Conservation (phyloP, 148 eudicot species). For the Vaccinium darrowii region DNA sequence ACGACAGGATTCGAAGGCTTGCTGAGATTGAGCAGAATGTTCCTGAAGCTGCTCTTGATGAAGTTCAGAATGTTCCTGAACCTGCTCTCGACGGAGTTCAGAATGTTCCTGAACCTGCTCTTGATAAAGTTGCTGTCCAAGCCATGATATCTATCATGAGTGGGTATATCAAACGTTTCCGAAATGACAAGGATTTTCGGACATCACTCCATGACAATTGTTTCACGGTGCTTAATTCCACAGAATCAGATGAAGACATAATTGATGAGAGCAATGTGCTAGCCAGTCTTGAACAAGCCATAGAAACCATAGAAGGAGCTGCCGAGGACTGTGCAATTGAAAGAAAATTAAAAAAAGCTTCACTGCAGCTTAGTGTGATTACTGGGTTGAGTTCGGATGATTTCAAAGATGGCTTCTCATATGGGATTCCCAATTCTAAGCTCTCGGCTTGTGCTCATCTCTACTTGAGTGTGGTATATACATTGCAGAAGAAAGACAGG, state of each 20-base stretch:
- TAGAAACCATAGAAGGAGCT: slow-evolving; percentile 48
- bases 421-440: slow-evolving; percentile 42
- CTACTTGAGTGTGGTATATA: slow-evolving; percentile 45
- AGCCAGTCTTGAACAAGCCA: slow-evolving; percentile 50
- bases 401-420: slow-evolving; percentile 42
- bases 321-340: slow-evolving; percentile 32
- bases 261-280: slow-evolving; percentile 40
- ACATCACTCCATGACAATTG: slow-evolving; percentile 38
- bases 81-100: background rate
- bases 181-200: slow-evolving; percentile 39
- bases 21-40: slow-evolving; percentile 18
- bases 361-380: slow-evolving; percentile 54
- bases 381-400: slow-evolving; percentile 47
- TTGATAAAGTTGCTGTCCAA: slow-evolving; percentile 45
- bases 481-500: slow-evolving; percentile 45
- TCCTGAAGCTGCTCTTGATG: slow-evolving; percentile 39
- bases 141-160: slow-evolving; percentile 47
- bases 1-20: slow-evolving; percentile 17
- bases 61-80: slow-evolving; percentile 15
- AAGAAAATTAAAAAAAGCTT: slow-evolving; percentile 47
- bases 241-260: slow-evolving; percentile 30
- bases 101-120: slow-evolving; percentile 32
- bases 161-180: slow-evolving; percentile 33
- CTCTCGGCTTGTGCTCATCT: slow-evolving; percentile 57
- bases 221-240: slow-evolving; percentile 37